These are phyloP conservation scores for Triticum turgidum DNA, from an alignment of 176 grass and related monocot genomes.

Conservation along the genomic window DNA sequence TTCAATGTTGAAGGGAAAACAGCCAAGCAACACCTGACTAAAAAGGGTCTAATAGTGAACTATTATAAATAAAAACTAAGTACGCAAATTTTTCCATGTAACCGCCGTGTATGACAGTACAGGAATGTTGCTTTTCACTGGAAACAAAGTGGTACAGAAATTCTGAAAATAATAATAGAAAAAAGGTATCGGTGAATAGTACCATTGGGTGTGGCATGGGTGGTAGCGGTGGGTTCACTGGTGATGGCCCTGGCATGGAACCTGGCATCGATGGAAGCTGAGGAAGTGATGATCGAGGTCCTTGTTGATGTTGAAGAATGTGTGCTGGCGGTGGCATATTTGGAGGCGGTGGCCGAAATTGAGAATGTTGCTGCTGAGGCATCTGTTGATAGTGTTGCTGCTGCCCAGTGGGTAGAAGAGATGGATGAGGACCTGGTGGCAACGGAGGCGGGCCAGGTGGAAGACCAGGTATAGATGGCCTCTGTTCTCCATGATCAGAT, in stretches of 20 bases:
- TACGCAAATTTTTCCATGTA: not conserved
- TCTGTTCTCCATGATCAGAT: constrained; percentile 66
- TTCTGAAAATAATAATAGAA: not conserved
- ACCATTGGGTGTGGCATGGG: constrained; percentile 90
- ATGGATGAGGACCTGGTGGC: constrained; percentile 95
- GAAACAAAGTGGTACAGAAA: not conserved
- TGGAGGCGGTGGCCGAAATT: constrained; percentile 64
- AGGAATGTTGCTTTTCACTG: not conserved
- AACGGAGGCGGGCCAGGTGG: constrained; percentile 84
- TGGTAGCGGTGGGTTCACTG: constrained; percentile 69
- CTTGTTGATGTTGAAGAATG: constrained; percentile 76
- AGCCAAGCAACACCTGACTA: not conserved
- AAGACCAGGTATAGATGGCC: constrained; percentile 61
- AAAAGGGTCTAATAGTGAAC: too few species aligned
- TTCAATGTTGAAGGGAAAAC: not conserved
- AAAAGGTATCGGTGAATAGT: constrained; percentile 31
- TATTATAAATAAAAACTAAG: not conserved
- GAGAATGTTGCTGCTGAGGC: constrained; percentile 68
- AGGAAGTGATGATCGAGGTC: constrained; percentile 55
- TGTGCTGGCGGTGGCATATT: constrained; percentile 71
- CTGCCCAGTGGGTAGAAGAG: constrained; percentile 76
- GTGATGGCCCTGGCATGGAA: constrained; percentile 46
- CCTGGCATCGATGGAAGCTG: constrained; percentile 56
- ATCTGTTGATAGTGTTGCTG: constrained; percentile 86
- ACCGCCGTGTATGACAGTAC: not conserved